A percentile compares a stretch with the other conserved stretches of the same genome.
Conservation (phyloP, 306 rosid species). For the Lithocarpus polystachyus region DNA sequence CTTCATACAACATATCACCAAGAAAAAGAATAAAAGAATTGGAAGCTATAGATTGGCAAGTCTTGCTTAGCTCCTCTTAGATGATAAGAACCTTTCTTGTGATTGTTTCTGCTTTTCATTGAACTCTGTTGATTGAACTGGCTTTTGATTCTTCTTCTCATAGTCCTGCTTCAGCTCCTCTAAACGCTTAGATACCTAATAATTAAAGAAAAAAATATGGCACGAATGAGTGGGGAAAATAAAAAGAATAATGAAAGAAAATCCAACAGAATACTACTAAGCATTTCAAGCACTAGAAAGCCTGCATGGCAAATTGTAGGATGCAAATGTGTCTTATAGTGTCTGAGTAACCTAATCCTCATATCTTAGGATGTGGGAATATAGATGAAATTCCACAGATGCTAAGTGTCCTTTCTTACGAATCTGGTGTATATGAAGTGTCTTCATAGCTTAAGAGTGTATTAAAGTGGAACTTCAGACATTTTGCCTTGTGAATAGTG, state of each 20-base stretch:
- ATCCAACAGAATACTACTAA: neutral
- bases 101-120: slow-evolving; percentile 28
- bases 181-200: slow-evolving; percentile 73
- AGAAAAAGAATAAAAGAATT: slow-evolving; percentile 3
- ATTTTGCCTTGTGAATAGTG: neutral
- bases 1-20: neutral
- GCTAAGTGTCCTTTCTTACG: neutral
- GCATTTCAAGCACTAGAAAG: neutral
- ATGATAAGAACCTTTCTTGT: slow-evolving; percentile 12
- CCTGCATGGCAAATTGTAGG: neutral
- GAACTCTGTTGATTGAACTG: slow-evolving; percentile 22
- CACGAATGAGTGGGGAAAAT: neutral
- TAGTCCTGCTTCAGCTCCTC: slow-evolving; percentile 67
- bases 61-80: neutral
- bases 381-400: neutral
- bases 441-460: neutral
- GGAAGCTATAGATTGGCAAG: neutral
- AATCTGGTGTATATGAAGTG: neutral
- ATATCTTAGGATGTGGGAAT: too few species aligned
- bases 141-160: slow-evolving; percentile 62
- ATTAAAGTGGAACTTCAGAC: neutral
- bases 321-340: too few species aligned
- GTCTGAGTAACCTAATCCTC: too few species aligned
- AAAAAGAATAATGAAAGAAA: neutral
- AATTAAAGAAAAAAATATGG: slow-evolving; percentile 6